Percentiles rank a stretch among this genome's conserved stretches.
These are phyloP conservation scores for Tuctoria greenei DNA, from an alignment of 176 grass and related monocot genomes.

Conservation along the genomic window DNA sequence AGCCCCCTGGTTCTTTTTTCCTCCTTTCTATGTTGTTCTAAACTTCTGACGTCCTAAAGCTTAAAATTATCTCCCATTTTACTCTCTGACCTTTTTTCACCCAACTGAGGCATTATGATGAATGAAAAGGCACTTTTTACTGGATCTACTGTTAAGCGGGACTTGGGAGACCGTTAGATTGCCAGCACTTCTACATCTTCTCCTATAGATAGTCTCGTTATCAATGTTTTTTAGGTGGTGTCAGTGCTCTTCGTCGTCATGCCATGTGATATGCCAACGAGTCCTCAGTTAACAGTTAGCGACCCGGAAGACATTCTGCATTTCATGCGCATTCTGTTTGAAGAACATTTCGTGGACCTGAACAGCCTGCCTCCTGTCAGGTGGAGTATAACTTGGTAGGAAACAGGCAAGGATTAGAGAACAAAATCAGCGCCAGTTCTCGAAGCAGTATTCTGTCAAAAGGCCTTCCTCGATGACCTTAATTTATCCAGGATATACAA, in stretches of 20 bases:
- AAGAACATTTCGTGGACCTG: neutral
- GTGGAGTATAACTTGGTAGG: conserved; percentile 6
- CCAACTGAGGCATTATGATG: neutral
- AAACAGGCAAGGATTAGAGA: conserved; percentile 34
- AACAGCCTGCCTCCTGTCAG: neutral
- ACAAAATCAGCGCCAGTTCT: conserved; percentile 35
- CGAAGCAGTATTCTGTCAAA: conserved; percentile 28
- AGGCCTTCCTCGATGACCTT: conserved; percentile 19
- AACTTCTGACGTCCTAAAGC: conserved; percentile 26
- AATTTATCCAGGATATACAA: conserved; percentile 13
- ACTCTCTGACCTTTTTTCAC: neutral
- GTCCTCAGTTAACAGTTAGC: neutral
- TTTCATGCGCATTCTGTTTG: neutral
- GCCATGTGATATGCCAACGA: neutral
- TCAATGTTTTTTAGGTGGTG: neutral
- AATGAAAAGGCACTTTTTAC: conserved; percentile 9
- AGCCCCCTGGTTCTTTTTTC: neutral
- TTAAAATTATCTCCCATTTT: neutral
- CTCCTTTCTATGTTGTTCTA: conserved; percentile 1
- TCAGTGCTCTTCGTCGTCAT: neutral
- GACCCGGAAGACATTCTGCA: neutral
- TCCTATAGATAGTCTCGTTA: neutral
- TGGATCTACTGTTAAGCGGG: neutral
- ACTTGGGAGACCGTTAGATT: neutral
- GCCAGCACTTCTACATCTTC: neutral